These are phyloP conservation scores for Colletotrichum sojae DNA, from an alignment of 2,329 filamentous ascomycete species.

Conservation along the genomic window DNA sequence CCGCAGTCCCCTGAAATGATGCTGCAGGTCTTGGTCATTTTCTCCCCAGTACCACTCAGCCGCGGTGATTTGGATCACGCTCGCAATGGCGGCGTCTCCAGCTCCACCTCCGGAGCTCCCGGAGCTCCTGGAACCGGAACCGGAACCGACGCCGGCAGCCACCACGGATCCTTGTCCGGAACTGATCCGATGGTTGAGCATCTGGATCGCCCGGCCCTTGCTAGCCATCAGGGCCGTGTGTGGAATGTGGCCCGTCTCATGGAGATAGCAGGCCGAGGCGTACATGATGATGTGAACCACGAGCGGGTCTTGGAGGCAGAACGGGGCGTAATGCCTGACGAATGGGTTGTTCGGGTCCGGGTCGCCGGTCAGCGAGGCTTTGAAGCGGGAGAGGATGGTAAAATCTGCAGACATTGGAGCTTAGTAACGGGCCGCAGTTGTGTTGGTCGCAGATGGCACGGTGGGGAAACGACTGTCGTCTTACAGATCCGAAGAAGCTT, in stretches of 20 bases:
- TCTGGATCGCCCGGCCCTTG: constrained; percentile 58
- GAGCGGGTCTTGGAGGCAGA: constrained; percentile 64
- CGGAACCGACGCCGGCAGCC: too few relatives aligned
- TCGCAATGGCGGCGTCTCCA: constrained; percentile 62
- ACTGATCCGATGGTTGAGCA: constrained; percentile 63
- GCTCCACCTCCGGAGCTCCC: constrained; percentile 47
- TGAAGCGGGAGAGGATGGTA: constrained; percentile 65
- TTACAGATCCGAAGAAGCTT: constrained; percentile 54
- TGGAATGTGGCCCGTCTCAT: constrained; percentile 63
- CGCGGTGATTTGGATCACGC: constrained; percentile 63
- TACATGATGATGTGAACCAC: constrained; percentile 64
- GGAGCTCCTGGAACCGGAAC: too few relatives aligned
- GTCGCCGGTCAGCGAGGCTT: constrained; percentile 64
- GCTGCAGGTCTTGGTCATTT: constrained; percentile 56
- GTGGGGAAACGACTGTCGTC: background rate
- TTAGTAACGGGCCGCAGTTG: too few relatives aligned
- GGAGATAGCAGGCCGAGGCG: constrained; percentile 65
- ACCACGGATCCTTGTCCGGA: constrained; percentile 41
- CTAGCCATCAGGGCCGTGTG: constrained; percentile 58
- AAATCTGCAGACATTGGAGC: constrained; percentile 53
- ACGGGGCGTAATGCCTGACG: constrained; percentile 63
- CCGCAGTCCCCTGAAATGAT: constrained; percentile 62
- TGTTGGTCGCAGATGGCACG: background rate
- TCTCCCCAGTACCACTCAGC: constrained; percentile 70
- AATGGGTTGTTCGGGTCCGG: constrained; percentile 60